These are phyloP conservation scores for Warburgia ugandensis DNA, from an alignment of 164 flowering plant species.

Conservation along the genomic window DNA sequence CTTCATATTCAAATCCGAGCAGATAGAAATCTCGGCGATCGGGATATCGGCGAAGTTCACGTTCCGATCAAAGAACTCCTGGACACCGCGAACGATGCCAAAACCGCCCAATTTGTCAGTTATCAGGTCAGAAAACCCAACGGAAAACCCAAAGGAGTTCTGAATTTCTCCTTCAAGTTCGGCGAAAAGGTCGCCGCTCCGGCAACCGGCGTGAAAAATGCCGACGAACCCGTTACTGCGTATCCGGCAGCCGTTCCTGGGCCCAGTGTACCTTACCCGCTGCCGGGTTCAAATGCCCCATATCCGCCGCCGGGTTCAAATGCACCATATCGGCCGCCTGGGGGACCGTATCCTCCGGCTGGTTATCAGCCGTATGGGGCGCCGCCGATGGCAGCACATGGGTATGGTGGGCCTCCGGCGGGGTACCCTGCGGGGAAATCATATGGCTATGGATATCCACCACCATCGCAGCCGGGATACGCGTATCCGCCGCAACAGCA, in stretches of 20 bases:
- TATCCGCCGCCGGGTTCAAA: constrained; percentile 10
- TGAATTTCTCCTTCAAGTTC: constrained; percentile 50
- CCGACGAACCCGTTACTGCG: constrained; percentile 33
- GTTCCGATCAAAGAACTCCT: constrained; percentile 60
- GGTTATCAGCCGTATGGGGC: too few species aligned
- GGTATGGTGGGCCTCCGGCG: constrained; percentile 8
- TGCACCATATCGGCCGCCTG: constrained; percentile 13
- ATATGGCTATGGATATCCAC: constrained; percentile 23
- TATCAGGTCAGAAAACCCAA: constrained; percentile 49
- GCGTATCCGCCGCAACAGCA: constrained; percentile 20
- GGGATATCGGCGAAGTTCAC: constrained; percentile 47
- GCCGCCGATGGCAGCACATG: neutral
- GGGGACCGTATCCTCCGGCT: constrained; percentile 20
- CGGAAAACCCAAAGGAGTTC: constrained; percentile 50
- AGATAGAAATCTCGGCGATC: constrained; percentile 46
- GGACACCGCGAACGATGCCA: constrained; percentile 14
- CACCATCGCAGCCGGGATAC: constrained; percentile 15
- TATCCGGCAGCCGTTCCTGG: constrained; percentile 27
- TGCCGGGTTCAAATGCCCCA: neutral
- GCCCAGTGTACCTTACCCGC: constrained; percentile 5
- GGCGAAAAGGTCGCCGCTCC: constrained; percentile 24
- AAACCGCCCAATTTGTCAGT: constrained; percentile 21
- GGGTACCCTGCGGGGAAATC: too few species aligned
- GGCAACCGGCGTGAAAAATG: neutral
- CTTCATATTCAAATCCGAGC: constrained; percentile 26